Evolutionary conservation across 148 eudicot genomes (phyloP), one percentile per base, ranked within the genome.

Genomic region (Selenicereus undatus): DNA sequence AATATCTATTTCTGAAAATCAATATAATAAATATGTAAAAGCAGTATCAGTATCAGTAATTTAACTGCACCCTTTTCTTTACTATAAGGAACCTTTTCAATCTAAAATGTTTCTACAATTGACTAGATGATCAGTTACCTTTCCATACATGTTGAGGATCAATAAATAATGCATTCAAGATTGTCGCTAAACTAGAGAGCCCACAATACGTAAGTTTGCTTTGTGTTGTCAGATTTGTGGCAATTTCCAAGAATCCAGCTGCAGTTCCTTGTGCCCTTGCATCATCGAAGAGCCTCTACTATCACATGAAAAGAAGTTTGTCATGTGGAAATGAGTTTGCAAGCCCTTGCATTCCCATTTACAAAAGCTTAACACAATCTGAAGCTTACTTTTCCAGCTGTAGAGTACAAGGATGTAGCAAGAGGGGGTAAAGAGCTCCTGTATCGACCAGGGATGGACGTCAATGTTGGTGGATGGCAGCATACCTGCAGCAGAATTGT

Each of bases 101-200:
- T 16, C 20, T 13, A 13, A 14, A 54, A 54, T 54, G 1, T 58
- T 21, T 17, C 5, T 58, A 21, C 29, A 39, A 27, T 68, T 29
- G 11, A 12, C 24, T 68, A 29, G 36, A 27, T 2, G 36, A 29
- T 36, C 39, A 58, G 1, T 29, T 42, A 73, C 75, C 75, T 78
- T 78, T 77, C 79, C 79, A 77, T n/a, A 77, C 71, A 22, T 12
- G 29, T 39, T 58, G 71, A 42, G 79, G 79, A 62, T 77, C 79
- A 58, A 77, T 62, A 4, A 21, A 50, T 22, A 77, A 60, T 12
- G 79, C 79, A 24, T 77, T 77, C 30, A 77, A 77, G 32, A 77
- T 42, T 56, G 79, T 60, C 48, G 50, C 36, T 22, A 77, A 39
- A 42, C 79, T 77, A 36, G 79, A 35, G 32, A 77, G 62, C 30